A percentile compares a stretch with the other conserved stretches of the same genome.
These are phyloP conservation scores for Amaranthus hypochondriacus DNA, from an alignment of 148 eudicot genomes.

Conservation along the genomic window DNA sequence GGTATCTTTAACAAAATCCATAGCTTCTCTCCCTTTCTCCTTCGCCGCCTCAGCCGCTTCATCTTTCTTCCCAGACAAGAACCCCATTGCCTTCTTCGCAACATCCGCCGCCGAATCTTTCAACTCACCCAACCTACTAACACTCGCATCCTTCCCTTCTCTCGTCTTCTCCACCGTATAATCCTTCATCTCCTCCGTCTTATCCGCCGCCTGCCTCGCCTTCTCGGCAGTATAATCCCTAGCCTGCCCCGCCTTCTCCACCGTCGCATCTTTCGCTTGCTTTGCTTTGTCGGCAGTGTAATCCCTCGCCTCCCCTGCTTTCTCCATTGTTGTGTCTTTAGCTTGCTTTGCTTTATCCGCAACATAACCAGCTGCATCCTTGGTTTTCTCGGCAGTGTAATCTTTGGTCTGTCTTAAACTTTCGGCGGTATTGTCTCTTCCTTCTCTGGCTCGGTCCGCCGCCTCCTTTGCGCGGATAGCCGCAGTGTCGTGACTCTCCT, in stretches of 20 bases:
- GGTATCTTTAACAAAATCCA: slow-evolving; percentile 16
- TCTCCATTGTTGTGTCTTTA: slow-evolving; percentile 26
- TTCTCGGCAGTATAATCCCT: slow-evolving; percentile 30
- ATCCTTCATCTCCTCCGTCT: slow-evolving; percentile 11
- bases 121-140: slow-evolving; percentile 17
- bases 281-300: slow-evolving; percentile 18
- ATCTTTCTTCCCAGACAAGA: slow-evolving; percentile 24
- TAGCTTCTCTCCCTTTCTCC: slow-evolving; percentile 14
- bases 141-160: slow-evolving; percentile 29
- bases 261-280: slow-evolving; percentile 28
- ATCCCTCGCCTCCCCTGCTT: slow-evolving; percentile 25
- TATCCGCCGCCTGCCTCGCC: slow-evolving; percentile 12
- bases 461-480: slow-evolving; percentile 17
- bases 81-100: slow-evolving; percentile 32
- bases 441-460: slow-evolving; percentile 29
- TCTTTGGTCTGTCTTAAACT: slow-evolving; percentile 37
- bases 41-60: slow-evolving; percentile 25
- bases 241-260: slow-evolving; percentile 17
- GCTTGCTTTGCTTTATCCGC: slow-evolving; percentile 23
- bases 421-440: slow-evolving; percentile 27
- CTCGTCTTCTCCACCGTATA: slow-evolving; percentile 14
- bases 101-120: slow-evolving; percentile 25
- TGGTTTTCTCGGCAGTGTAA: slow-evolving; percentile 27
- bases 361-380: slow-evolving; percentile 25
- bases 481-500: slow-evolving; percentile 13